Percentiles rank a stretch among this genome's conserved stretches.
phyloP scores from a whole-genome alignment of 805 yeast genomes.

The Candida boleticola region DNA sequence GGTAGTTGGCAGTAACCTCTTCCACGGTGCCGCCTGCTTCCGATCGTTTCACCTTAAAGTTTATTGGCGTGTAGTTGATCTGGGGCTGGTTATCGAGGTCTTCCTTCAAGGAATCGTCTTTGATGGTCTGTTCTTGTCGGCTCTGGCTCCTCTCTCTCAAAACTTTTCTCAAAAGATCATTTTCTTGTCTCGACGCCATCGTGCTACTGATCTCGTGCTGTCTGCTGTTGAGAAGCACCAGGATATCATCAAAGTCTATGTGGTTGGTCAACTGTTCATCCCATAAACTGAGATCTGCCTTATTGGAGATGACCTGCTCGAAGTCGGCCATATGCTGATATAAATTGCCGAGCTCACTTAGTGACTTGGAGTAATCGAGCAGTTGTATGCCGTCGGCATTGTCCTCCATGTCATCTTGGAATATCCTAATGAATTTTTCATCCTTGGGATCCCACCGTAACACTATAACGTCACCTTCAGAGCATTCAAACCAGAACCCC shows the following conservation, averaged over 20 bases:
- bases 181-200: slow-evolving; percentile 4
- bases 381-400: slow-evolving; percentile 24
- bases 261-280: slow-evolving; percentile 13
- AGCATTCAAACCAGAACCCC: slow-evolving; percentile 40
- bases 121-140: background rate
- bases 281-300: slow-evolving; percentile 13
- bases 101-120: background rate
- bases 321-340: slow-evolving; percentile 37
- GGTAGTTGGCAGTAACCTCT: slow-evolving; percentile 47
- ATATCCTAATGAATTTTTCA: slow-evolving; percentile 15
- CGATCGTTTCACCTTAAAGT: slow-evolving; percentile 38
- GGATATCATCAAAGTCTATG: slow-evolving; percentile 24
- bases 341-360: slow-evolving; percentile 22
- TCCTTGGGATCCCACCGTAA: slow-evolving; percentile 33
- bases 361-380: slow-evolving; percentile 22
- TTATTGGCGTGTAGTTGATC: slow-evolving; percentile 41
- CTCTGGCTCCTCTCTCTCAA: background rate
- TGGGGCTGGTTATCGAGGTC: background rate
- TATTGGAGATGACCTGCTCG: slow-evolving; percentile 20
- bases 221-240: slow-evolving; percentile 8
- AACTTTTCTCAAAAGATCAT: slow-evolving; percentile 2
- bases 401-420: slow-evolving; percentile 6
- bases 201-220: slow-evolving; percentile 1
- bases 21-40: slow-evolving; percentile 24
- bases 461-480: slow-evolving; percentile 30